Conservation (phyloP, 2,329 filamentous ascomycete species). For the Monilinia vaccinii-corymbosi region DNA sequence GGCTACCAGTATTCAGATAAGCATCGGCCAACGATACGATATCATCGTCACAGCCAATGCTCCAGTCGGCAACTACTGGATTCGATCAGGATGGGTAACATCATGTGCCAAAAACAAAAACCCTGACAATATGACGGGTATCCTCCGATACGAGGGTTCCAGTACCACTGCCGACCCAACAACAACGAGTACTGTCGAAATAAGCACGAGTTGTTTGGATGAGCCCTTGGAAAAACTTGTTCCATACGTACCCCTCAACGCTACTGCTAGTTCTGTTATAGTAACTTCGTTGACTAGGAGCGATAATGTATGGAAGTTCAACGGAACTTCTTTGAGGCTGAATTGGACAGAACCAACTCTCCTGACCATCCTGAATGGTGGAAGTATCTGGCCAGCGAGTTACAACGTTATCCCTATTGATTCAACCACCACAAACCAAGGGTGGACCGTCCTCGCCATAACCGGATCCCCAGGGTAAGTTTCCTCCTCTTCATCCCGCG, state of each 20-base stretch:
- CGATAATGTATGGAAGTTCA: conserved; percentile 40
- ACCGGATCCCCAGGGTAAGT: conserved; percentile 17
- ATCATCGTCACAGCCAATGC: conserved; percentile 42
- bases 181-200: conserved; percentile 17
- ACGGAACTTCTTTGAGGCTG: conserved; percentile 37
- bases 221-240: conserved; percentile 24
- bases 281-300: conserved; percentile 15
- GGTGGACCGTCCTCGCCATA: conserved; percentile 24
- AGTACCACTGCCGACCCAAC: conserved; percentile 28
- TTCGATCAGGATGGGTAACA: conserved; percentile 38
- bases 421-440: conserved; percentile 32
- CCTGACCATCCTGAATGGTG: conserved; percentile 26
- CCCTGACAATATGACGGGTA: conserved; percentile 35
- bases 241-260: conserved; percentile 23
- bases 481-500: conserved; percentile 25
- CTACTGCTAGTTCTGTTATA: conserved; percentile 12
- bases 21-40: conserved; percentile 41
- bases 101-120: conserved; percentile 49
- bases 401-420: conserved; percentile 23
- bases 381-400: conserved; percentile 23
- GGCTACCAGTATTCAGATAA: conserved; percentile 35
- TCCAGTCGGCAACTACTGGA: conserved; percentile 49
- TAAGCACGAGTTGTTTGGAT: conserved; percentile 24
- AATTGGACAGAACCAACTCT: conserved; percentile 40
- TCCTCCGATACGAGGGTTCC: conserved; percentile 33